These are phyloP conservation scores for Eucalyptus marginata DNA, from an alignment of 345 rosid species.

Conservation along the genomic window DNA sequence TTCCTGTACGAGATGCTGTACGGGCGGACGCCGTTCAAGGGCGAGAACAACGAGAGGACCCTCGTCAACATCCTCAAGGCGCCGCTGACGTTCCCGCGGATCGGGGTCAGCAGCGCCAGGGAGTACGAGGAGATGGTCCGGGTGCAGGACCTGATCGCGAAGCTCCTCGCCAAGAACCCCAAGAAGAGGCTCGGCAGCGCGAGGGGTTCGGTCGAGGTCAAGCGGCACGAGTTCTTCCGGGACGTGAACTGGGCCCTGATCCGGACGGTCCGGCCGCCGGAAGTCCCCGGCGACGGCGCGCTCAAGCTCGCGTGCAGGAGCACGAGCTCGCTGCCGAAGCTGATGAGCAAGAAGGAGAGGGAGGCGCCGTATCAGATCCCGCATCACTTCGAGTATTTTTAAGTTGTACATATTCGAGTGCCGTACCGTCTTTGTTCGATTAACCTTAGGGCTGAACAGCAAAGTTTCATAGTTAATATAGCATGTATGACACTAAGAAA, in stretches of 20 bases:
- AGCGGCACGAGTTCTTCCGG: conserved; percentile 75
- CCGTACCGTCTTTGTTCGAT: background rate
- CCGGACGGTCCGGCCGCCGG: conserved; percentile 75
- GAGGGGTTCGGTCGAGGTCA: conserved; percentile 73
- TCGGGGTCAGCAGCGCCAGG: conserved; percentile 27
- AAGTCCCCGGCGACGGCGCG: conserved; percentile 32
- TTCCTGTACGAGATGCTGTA: conserved; percentile 82
- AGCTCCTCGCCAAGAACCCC: conserved; percentile 69
- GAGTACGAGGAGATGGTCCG: conserved; percentile 55
- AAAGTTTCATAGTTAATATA: background rate
- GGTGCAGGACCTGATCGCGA: conserved; percentile 64
- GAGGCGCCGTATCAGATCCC: conserved; percentile 73
- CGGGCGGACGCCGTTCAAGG: conserved; percentile 86
- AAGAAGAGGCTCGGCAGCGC: conserved; percentile 72
- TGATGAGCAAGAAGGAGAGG: conserved; percentile 52
- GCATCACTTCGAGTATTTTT: conserved; percentile 79
- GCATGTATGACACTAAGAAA: background rate
- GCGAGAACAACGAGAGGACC: conserved; percentile 83
- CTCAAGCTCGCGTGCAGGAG: background rate
- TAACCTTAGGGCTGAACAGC: background rate
- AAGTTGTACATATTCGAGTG: background rate
- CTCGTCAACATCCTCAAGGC: conserved; percentile 70
- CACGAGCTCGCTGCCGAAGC: conserved; percentile 31
- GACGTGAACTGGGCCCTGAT: conserved; percentile 89
- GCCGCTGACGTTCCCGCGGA: conserved; percentile 69